Conservation (phyloP, 2,329 filamentous ascomycete species). For the Zymoseptoria crescenta region DNA sequence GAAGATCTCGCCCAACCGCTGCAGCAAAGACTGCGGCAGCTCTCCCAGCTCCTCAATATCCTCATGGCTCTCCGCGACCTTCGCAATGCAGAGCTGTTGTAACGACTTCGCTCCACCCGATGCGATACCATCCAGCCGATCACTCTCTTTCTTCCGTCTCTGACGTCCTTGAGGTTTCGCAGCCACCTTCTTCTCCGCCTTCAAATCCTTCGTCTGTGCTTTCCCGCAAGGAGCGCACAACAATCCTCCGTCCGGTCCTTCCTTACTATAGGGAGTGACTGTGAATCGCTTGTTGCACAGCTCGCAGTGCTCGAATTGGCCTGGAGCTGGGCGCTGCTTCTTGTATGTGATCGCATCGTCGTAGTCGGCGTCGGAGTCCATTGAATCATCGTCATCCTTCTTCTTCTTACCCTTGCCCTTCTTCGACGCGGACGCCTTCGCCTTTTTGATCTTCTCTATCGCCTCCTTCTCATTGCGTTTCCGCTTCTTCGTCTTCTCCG, state of each 20-base stretch:
- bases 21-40: constrained; percentile 49
- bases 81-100: constrained; percentile 56
- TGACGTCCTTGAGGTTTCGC: constrained; percentile 50
- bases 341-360: constrained; percentile 44
- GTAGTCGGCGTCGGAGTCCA: constrained; percentile 39
- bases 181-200: constrained; percentile 51
- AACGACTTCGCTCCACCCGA: constrained; percentile 61
- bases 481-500: constrained; percentile 45
- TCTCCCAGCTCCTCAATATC: constrained; percentile 60
- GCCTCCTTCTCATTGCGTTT: constrained; percentile 49
- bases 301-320: constrained; percentile 83
- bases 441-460: constrained; percentile 33
- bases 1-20: constrained; percentile 55
- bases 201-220: constrained; percentile 59
- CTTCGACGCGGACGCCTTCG: constrained; percentile 38
- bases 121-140: constrained; percentile 68
- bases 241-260: constrained; percentile 75
- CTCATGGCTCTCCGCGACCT: constrained; percentile 55
- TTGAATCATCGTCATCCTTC: constrained; percentile 35
- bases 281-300: constrained; percentile 82
- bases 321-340: constrained; percentile 57
- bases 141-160: constrained; percentile 72
- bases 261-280: constrained; percentile 80
- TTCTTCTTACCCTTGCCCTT: constrained; percentile 40
- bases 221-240: constrained; percentile 76